Evolutionary conservation across 352 stramenopile genomes (phyloP).

Genomic region (Pythium folliculosum): DNA sequence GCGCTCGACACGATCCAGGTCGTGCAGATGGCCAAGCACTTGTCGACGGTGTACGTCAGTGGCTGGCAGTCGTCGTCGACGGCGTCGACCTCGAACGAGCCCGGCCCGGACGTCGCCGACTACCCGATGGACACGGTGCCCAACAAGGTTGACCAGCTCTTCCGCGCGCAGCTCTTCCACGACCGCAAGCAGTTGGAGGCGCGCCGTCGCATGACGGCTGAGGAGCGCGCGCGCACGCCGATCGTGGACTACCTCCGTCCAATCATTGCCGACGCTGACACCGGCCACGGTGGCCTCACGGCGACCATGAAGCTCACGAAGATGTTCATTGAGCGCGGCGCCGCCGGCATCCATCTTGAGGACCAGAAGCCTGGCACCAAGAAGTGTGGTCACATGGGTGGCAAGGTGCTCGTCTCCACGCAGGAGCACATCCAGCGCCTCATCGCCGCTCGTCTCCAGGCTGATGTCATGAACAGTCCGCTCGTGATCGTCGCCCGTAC

Average conservation of each 20-base stretch:
- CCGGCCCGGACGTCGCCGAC: slow-evolving; percentile 95
- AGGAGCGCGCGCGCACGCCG: slow-evolving; percentile 73
- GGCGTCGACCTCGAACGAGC: slow-evolving; percentile 95
- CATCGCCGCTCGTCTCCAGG: slow-evolving; percentile 94
- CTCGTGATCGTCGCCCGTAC: slow-evolving; percentile 97
- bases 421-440: slow-evolving; percentile 98
- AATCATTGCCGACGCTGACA: slow-evolving; percentile 98
- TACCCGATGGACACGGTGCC: slow-evolving; percentile 99
- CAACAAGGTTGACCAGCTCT: slow-evolving; percentile 98
- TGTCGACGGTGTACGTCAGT: slow-evolving; percentile 96
- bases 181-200: slow-evolving; percentile 97
- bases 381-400: slow-evolving; percentile 99
- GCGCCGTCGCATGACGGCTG: slow-evolving; percentile 75
- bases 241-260: slow-evolving; percentile 96
- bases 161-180: slow-evolving; percentile 96
- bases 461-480: slow-evolving; percentile 94
- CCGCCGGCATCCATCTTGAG: slow-evolving; percentile 98
- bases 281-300: slow-evolving; percentile 94
- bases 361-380: slow-evolving; percentile 99
- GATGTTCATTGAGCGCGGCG: slow-evolving; percentile 97
- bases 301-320: slow-evolving; percentile 99
- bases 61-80: slow-evolving; percentile 97
- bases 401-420: slow-evolving; percentile 97
- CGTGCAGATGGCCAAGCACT: slow-evolving; percentile 93
- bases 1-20: slow-evolving; percentile 95